These are phyloP conservation scores for Barbarea vulgaris DNA, from an alignment of 345 rosid species.

Conservation along the genomic window DNA sequence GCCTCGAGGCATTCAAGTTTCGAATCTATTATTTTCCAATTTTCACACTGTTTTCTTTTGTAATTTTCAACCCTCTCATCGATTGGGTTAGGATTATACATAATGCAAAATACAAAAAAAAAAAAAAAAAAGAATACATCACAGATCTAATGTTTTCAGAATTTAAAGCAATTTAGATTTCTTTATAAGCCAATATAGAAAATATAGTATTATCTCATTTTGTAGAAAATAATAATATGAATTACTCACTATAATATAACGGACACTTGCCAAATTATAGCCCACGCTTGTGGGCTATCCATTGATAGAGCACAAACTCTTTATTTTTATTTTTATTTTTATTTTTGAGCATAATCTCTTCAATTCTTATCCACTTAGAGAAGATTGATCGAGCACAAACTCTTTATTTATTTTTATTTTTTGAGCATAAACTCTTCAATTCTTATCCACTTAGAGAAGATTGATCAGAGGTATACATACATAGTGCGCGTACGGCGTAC, in stretches of 20 bases:
- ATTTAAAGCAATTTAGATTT: background rate
- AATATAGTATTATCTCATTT: background rate
- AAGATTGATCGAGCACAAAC: background rate
- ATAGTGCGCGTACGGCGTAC: background rate
- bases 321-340: too few species aligned
- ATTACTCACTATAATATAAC: background rate
- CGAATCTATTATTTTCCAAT: background rate
- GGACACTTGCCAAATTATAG: slow-evolving; percentile 23
- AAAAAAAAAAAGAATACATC: too few species aligned
- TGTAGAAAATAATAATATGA: background rate
- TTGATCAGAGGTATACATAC: background rate
- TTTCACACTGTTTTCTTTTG: background rate
- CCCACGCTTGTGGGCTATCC: slow-evolving; percentile 18
- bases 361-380: slow-evolving; percentile 9
- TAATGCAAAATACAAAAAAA: too few species aligned
- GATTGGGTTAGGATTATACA: too few species aligned
- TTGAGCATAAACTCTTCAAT: too few species aligned
- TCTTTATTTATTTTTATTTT: too few species aligned
- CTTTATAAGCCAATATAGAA: background rate
- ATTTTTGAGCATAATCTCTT: too few species aligned
- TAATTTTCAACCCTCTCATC: background rate
- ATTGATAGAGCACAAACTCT: background rate
- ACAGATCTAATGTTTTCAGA: too few species aligned
- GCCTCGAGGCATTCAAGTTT: background rate
- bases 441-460: slow-evolving; percentile 3